Conservation (phyloP, 2,329 filamentous ascomycete genomes). For the Colletotrichum godetiae region DNA sequence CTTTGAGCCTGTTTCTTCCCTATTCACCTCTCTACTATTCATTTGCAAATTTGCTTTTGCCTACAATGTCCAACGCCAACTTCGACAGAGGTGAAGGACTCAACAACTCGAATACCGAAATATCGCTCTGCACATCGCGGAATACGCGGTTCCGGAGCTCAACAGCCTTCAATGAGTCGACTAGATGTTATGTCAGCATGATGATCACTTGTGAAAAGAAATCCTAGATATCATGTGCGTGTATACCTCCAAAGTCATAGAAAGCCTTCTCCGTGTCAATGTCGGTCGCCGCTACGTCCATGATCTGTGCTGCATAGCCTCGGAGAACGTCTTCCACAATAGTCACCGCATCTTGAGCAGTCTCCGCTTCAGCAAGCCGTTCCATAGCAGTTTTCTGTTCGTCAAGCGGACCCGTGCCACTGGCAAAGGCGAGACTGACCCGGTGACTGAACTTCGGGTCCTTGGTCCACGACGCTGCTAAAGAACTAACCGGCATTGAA, state of each 20-base stretch:
- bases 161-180: slow-evolving; percentile 20
- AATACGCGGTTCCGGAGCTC: slow-evolving; percentile 20
- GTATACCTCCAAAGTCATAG: slow-evolving; percentile 16
- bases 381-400: neutral
- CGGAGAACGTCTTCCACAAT: neutral
- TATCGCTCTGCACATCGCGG: slow-evolving; percentile 11
- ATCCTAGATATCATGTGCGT: no score
- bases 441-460: slow-evolving; percentile 21
- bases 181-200: neutral
- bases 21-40: no score
- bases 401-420: neutral
- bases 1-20: no score
- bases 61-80: neutral
- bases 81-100: slow-evolving; percentile 19
- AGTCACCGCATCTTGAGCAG: neutral
- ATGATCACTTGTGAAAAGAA: no score
- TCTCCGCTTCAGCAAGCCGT: neutral
- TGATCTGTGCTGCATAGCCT: neutral
- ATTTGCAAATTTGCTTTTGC: neutral
- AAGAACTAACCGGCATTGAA: neutral
- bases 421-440: neutral
- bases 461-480: neutral
- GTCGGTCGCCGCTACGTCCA: neutral
- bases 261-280: slow-evolving; percentile 20
- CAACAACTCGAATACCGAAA: slow-evolving; percentile 23